Conservation (phyloP, 805 yeast species). For the Maudiozyma turicensis region DNA sequence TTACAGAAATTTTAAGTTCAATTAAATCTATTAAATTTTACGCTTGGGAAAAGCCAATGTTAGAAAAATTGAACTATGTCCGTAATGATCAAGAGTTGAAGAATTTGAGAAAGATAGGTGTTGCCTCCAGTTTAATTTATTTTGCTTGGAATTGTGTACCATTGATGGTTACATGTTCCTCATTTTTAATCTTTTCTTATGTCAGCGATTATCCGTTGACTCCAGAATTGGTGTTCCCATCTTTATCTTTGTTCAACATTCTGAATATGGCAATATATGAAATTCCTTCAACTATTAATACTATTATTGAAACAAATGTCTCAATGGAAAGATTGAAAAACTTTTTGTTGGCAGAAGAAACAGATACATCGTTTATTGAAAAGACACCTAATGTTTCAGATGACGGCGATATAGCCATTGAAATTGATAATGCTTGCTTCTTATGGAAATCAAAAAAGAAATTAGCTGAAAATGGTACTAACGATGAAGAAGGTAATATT, state of each 20-base stretch:
- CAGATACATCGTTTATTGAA: conserved; percentile 32
- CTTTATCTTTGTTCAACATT: conserved; percentile 50
- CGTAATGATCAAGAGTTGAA: conserved; percentile 51
- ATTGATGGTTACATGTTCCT: conserved; percentile 50
- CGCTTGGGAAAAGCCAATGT: conserved; percentile 63
- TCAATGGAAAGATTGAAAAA: conserved; percentile 44
- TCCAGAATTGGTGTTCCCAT: conserved; percentile 62
- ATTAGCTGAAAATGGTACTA: conserved; percentile 6
- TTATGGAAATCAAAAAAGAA: conserved; percentile 35
- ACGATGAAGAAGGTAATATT: conserved; percentile 36
- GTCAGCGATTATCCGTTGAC: conserved; percentile 42
- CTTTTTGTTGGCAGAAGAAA: conserved; percentile 39
- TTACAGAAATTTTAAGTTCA: conserved; percentile 49
- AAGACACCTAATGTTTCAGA: conserved; percentile 16
- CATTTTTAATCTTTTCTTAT: conserved; percentile 46
- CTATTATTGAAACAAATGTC: conserved; percentile 49
- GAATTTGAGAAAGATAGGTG: conserved; percentile 41
- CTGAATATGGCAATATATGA: conserved; percentile 49
- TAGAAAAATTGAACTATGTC: conserved; percentile 38
- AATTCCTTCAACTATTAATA: conserved; percentile 48
- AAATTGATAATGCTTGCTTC: conserved; percentile 42
- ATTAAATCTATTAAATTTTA: conserved; percentile 59
- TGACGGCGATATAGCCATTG: conserved; percentile 27
- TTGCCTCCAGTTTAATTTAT: conserved; percentile 36
- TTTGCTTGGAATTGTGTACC: conserved; percentile 62